Percentiles rank a stretch among this genome's conserved stretches.
Conservation (phyloP, 495 filamentous ascomycete genomes). For the Mytilinidion resinicola region DNA sequence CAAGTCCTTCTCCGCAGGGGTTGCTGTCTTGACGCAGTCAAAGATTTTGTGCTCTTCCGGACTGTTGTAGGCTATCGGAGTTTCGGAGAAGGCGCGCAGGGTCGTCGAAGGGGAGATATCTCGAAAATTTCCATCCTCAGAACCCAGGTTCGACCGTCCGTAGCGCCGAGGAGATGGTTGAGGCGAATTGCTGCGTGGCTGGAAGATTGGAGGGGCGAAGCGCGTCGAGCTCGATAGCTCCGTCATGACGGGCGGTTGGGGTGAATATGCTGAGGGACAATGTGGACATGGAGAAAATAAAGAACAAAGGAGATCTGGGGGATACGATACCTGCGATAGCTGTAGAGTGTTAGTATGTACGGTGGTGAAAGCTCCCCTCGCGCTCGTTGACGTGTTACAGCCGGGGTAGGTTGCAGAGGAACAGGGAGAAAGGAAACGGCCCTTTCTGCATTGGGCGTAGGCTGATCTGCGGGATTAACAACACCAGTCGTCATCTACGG, state of each 20-base stretch:
- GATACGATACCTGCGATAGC: neutral
- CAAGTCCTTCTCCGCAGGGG: constrained; percentile 33
- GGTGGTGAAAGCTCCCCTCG: neutral
- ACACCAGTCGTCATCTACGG: too few relatives aligned
- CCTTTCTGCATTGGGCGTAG: too few relatives aligned
- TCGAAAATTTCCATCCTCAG: constrained; percentile 24
- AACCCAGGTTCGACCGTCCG: constrained; percentile 6
- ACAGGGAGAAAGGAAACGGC: neutral
- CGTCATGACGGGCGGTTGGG: constrained; percentile 13
- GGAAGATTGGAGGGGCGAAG: constrained; percentile 20
- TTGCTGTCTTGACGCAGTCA: constrained; percentile 29
- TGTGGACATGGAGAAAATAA: constrained; percentile 6
- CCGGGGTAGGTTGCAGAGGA: neutral
- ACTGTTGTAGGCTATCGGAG: constrained; percentile 19
- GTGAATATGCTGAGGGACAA: neutral
- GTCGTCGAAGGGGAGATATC: constrained; percentile 35
- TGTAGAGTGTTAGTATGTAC: neutral
- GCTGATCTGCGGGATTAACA: too few relatives aligned
- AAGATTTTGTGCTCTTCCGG: constrained; percentile 26
- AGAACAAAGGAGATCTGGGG: neutral
- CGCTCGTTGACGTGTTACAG: neutral
- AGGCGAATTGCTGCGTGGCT: constrained; percentile 18
- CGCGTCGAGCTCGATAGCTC: constrained; percentile 14
- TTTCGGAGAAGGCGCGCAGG: constrained; percentile 30
- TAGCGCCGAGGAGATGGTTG: constrained; percentile 22